Evolutionary conservation across 2,329 filamentous ascomycete species (phyloP).

Genomic region (Hymenoscyphus albidus): DNA sequence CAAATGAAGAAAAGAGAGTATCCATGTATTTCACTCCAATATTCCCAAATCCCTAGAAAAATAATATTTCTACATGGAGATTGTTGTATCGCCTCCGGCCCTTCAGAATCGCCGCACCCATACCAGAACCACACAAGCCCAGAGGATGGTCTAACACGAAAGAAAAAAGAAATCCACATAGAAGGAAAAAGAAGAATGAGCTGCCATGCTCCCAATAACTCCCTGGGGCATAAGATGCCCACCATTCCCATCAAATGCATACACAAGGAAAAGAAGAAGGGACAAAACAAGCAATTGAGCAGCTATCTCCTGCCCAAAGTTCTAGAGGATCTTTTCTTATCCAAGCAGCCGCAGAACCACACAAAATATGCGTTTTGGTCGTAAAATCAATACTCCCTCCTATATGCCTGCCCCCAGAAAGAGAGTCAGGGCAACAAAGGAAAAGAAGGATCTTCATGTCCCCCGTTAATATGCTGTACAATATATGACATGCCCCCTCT

Average conservation of each 20-base stretch:
- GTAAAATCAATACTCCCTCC: not conserved
- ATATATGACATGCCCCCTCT: slow-evolving; percentile 6
- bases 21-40: not conserved
- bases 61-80: too few species aligned
- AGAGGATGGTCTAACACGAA: too few species aligned
- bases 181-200: not conserved
- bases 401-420: not conserved
- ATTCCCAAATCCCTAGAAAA: not conserved
- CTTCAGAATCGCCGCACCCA: too few species aligned
- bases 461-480: slow-evolving; percentile 10
- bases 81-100: too few species aligned
- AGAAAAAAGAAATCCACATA: not conserved
- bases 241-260: not conserved
- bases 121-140: too few species aligned
- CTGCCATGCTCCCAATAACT: not conserved
- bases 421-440: not conserved
- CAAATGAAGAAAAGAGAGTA: not conserved
- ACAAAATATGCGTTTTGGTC: not conserved
- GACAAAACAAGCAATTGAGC: not conserved
- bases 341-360: not conserved
- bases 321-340: slow-evolving; percentile 5
- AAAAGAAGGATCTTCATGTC: not conserved
- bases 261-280: not conserved
- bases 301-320: not conserved
- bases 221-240: not conserved